phyloP scores from a whole-genome alignment of 192 early-diverging fungal genomes.

The Gamsiella multidivaricata region DNA sequence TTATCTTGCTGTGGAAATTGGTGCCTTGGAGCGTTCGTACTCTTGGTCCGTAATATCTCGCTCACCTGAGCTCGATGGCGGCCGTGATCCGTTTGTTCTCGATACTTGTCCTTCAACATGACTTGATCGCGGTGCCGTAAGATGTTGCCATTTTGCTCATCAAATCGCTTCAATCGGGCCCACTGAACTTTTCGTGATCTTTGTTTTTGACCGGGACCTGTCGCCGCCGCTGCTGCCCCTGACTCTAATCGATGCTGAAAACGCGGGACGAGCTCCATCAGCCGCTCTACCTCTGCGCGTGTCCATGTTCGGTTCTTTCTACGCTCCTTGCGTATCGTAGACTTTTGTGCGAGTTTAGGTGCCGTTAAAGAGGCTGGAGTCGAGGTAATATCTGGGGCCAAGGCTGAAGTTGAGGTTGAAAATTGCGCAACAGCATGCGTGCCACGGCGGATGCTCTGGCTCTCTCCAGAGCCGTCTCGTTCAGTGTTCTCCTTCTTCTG shows the following conservation, averaged over 20 bases:
- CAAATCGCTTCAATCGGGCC: conserved; percentile 27
- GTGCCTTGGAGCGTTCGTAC: not conserved
- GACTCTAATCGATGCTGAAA: no score
- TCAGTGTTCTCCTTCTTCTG: no score
- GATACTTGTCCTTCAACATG: conserved; percentile 51
- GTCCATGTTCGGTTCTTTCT: conserved; percentile 21
- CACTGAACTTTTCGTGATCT: conserved; percentile 5
- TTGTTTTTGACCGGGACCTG: no score
- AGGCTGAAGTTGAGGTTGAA: no score
- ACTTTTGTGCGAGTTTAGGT: not conserved
- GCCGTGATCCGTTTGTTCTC: conserved; percentile 33
- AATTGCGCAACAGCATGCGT: no score
- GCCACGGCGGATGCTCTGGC: no score
- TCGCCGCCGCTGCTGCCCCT: no score
- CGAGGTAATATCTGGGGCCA: no score
- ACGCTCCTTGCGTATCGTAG: not conserved
- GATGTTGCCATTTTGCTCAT: conserved; percentile 24
- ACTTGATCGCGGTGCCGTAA: conserved; percentile 27
- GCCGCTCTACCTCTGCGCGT: conserved; percentile 5
- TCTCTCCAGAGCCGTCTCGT: no score
- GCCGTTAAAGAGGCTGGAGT: no score
- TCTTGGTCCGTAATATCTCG: conserved; percentile 4
- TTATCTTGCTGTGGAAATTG: not conserved
- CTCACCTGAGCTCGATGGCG: conserved; percentile 14
- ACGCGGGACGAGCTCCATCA: conserved; percentile 19